Conservation (phyloP, 768 basidiomycete genomes). For the Rhizopogon salebrosus region DNA sequence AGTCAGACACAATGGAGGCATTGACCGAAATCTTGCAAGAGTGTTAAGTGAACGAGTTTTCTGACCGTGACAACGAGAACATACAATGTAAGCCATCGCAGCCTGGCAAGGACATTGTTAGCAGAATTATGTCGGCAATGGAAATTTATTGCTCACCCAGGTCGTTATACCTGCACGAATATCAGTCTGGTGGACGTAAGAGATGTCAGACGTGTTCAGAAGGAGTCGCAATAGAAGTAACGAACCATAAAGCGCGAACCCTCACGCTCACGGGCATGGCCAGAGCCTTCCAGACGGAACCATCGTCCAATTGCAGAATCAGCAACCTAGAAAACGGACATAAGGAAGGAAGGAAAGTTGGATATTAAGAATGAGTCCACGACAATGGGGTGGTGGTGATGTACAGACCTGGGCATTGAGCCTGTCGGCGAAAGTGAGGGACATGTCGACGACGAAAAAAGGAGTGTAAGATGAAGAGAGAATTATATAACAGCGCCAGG, state of each 20-base stretch:
- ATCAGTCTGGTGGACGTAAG: constrained; percentile 48
- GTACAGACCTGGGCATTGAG: constrained; percentile 35
- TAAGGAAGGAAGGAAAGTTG: not conserved
- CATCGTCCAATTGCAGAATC: constrained; percentile 48
- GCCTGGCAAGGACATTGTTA: not conserved
- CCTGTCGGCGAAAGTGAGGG: constrained; percentile 33
- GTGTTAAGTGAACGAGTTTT: constrained; percentile 1
- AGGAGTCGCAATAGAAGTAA: constrained; percentile 9
- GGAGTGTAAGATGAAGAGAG: constrained; percentile 10
- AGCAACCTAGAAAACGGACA: constrained; percentile 26
- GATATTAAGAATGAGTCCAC: not conserved
- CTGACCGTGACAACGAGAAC: not conserved
- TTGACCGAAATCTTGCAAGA: constrained; percentile 72
- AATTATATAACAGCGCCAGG: constrained; percentile 17
- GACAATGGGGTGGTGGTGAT: not conserved
- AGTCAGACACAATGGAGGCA: constrained; percentile 68
- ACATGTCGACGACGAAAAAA: constrained; percentile 25
- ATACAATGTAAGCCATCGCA: constrained; percentile 2
- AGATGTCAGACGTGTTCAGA: constrained; percentile 7
- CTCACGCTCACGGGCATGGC: constrained; percentile 53
- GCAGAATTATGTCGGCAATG: constrained; percentile 6
- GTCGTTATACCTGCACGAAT: constrained; percentile 76
- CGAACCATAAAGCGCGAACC: constrained; percentile 58
- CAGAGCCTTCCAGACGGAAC: constrained; percentile 72
- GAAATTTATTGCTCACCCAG: constrained; percentile 49